Conservation (phyloP, 805 yeast species). For the Nakazawaea populi region DNA sequence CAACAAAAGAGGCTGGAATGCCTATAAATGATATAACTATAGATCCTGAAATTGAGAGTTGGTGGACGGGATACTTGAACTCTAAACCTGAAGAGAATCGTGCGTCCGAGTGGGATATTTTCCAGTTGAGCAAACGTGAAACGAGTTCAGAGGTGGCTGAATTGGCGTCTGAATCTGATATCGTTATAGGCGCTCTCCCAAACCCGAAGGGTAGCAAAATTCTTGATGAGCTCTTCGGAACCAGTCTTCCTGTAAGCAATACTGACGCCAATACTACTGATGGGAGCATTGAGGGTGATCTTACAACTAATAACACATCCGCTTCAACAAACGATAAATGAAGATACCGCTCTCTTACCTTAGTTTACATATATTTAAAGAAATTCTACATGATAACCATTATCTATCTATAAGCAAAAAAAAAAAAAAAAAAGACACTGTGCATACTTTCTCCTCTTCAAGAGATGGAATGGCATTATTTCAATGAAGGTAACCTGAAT, state of each 20-base stretch:
- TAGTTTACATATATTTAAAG: too few species aligned
- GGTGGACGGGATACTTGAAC: not conserved
- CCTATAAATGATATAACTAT: not conserved
- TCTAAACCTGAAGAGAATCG: not conserved
- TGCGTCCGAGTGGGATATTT: not conserved
- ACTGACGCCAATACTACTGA: too few species aligned
- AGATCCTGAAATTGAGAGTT: constrained; percentile 3
- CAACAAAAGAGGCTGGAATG: not conserved
- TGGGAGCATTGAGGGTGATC: too few species aligned
- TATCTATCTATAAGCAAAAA: too few species aligned
- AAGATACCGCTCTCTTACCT: too few species aligned
- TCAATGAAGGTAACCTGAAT: constrained; percentile 7
- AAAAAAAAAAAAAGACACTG: too few species aligned
- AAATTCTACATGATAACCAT: too few species aligned
- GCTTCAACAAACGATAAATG: too few species aligned
- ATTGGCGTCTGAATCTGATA: too few species aligned
- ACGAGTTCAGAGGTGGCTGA: not conserved
- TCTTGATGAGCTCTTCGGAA: not conserved
- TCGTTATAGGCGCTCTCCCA: too few species aligned
- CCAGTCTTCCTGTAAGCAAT: not conserved
- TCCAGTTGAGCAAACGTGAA: not conserved
- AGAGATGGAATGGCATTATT: constrained; percentile 3
- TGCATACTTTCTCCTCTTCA: not conserved
- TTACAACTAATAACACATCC: too few species aligned
- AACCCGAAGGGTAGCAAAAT: not conserved